A percentile compares a stretch with the other conserved stretches of the same genome.
phyloP scores from a whole-genome alignment of 768 basidiomycete species.

The Rhodotorula graminis region DNA sequence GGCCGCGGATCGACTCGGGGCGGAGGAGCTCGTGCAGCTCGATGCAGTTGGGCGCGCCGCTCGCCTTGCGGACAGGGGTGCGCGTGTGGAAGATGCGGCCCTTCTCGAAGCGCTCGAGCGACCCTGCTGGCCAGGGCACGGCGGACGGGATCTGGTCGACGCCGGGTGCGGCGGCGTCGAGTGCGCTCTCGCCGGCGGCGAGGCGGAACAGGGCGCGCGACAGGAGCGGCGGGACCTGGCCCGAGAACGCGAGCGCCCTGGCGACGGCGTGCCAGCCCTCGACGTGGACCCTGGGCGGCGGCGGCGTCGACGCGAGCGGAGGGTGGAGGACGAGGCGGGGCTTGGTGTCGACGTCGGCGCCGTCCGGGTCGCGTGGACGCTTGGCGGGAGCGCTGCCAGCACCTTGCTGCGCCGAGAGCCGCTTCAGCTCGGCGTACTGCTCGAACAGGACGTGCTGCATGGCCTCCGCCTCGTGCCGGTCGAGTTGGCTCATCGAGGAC shows the following conservation, averaged over 20 bases:
- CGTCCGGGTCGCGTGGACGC: no score
- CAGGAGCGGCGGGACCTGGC: not conserved
- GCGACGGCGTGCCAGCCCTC: not conserved
- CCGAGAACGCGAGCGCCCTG: not conserved
- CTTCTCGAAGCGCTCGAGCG: not conserved
- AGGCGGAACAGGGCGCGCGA: not conserved
- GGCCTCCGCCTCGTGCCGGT: not conserved
- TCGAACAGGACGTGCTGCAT: not conserved
- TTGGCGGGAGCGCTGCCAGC: not conserved
- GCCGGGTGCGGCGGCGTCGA: not conserved
- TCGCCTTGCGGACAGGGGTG: not conserved
- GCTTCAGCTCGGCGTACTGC: not conserved
- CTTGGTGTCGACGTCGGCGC: not conserved
- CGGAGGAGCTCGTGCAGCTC: not conserved
- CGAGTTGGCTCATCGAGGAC: not conserved
- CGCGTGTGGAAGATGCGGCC: conserved; percentile 7
- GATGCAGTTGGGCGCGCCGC: not conserved
- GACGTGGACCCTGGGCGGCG: no score
- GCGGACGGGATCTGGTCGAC: not conserved
- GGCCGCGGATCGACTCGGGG: not conserved
- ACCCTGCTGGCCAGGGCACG: not conserved
- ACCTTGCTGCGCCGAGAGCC: not conserved
- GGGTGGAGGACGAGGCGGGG: not conserved
- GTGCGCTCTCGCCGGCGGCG: not conserved
- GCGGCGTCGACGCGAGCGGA: not conserved